These are phyloP conservation scores for Kwoniella shivajii DNA, from an alignment of 1,284 basidiomycete genomes.

Conservation along the genomic window DNA sequence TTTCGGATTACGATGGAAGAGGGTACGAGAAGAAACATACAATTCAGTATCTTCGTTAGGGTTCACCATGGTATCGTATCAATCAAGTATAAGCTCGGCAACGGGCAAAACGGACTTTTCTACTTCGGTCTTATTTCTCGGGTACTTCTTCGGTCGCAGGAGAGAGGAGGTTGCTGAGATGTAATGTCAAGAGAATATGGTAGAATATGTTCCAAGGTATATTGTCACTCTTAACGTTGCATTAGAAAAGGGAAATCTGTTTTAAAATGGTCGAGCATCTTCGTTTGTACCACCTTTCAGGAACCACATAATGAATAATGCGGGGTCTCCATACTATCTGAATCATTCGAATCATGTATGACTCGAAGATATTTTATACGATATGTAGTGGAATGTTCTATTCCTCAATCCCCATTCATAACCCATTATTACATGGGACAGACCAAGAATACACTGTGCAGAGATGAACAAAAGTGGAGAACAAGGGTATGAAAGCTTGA, in stretches of 20 bases:
- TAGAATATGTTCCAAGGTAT: too few relatives aligned
- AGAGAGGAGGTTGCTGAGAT: too few relatives aligned
- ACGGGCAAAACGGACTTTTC: too few relatives aligned
- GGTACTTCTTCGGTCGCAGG: background rate
- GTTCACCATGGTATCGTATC: conserved; percentile 61
- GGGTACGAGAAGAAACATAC: conserved; percentile 59
- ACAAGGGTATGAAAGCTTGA: conserved; percentile 3
- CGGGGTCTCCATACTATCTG: too few relatives aligned
- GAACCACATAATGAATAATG: too few relatives aligned
- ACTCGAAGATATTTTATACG: background rate
- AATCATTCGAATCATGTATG: too few relatives aligned
- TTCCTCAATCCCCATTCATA: background rate
- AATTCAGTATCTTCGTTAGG: conserved; percentile 91
- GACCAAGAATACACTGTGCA: background rate
- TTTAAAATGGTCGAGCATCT: background rate
- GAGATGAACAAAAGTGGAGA: background rate
- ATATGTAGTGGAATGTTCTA: background rate
- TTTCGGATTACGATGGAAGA: background rate
- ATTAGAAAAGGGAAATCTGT: background rate
- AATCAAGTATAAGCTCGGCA: too few relatives aligned
- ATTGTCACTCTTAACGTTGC: too few relatives aligned
- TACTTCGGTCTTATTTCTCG: too few relatives aligned
- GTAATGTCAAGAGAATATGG: too few relatives aligned
- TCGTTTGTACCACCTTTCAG: too few relatives aligned
- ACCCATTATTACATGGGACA: background rate